Evolutionary conservation across 2,329 filamentous ascomycete genomes (phyloP).

Genomic region (Parafenestella ontariensis): DNA sequence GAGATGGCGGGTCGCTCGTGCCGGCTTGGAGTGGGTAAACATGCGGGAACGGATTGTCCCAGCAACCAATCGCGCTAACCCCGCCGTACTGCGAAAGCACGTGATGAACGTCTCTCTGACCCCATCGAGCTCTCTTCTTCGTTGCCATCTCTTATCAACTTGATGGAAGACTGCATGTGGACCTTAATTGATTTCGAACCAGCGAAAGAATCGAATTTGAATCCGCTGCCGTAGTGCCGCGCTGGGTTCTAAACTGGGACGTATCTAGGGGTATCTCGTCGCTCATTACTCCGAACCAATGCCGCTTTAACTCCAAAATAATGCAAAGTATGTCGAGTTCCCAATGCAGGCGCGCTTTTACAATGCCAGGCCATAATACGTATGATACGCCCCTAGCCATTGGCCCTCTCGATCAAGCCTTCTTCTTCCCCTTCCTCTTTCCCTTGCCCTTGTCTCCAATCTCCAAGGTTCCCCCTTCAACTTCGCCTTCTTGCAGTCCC

Average conservation of each 20-base stretch:
- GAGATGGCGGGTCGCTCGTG: constrained; percentile 14
- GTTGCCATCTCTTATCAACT: too few species aligned
- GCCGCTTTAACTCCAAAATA: background rate
- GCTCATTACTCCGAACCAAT: background rate
- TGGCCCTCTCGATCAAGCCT: constrained; percentile 7
- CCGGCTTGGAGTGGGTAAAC: constrained; percentile 21
- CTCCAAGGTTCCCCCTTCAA: constrained; percentile 51
- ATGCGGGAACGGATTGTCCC: constrained; percentile 18
- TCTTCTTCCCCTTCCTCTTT: constrained; percentile 36
- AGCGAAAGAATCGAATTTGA: too few species aligned
- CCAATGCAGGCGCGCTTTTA: background rate
- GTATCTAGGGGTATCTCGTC: background rate
- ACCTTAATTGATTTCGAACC: too few species aligned
- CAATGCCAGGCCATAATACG: background rate
- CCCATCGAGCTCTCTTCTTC: too few species aligned
- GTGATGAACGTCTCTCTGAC: too few species aligned
- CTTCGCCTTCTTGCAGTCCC: constrained; percentile 67
- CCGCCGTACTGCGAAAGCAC: background rate
- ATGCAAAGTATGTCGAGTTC: background rate
- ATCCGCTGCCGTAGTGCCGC: too few species aligned
- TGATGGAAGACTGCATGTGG: too few species aligned
- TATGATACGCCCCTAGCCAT: background rate
- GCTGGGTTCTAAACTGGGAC: background rate
- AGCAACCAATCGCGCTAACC: constrained; percentile 23
- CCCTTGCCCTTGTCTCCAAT: constrained; percentile 39